Conservation (phyloP, 371 early-diverging fungal species). For the Rhizopus arrhizus region DNA sequence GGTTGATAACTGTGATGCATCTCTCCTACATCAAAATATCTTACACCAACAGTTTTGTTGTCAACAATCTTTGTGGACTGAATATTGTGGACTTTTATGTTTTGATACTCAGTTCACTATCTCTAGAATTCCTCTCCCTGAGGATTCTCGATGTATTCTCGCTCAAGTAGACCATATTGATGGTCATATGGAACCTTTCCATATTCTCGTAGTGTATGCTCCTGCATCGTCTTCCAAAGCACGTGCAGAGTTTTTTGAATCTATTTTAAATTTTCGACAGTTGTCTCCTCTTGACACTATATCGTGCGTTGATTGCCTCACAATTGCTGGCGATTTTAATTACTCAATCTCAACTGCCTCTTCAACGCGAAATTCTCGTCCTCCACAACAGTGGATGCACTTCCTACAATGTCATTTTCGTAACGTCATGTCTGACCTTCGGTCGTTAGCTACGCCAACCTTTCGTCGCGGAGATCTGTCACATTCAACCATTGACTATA, state of each 20-base stretch:
- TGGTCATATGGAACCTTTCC: constrained; percentile 10
- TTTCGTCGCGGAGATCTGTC: neutral
- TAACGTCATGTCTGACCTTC: neutral
- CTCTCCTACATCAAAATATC: neutral
- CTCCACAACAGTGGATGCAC: neutral
- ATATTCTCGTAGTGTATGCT: constrained; percentile 7
- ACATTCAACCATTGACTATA: constrained; percentile 3
- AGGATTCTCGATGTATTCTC: neutral
- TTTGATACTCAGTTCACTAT: constrained; percentile 5
- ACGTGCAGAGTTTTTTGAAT: neutral
- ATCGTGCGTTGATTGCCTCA: neutral
- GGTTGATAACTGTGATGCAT: neutral
- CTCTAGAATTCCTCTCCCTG: neutral
- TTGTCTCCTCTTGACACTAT: neutral
- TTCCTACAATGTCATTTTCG: neutral
- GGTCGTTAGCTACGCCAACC: neutral
- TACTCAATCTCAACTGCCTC: neutral
- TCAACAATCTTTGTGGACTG: constrained; percentile 6
- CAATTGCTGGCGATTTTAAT: neutral
- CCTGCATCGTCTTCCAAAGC: neutral
- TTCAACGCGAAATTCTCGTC: no score
- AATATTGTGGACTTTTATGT: constrained; percentile 13
- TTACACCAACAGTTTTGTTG: neutral
- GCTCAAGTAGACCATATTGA: neutral
- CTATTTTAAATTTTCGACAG: neutral